phyloP scores from a whole-genome alignment of 345 rosid species.

The Anacardium occidentale region DNA sequence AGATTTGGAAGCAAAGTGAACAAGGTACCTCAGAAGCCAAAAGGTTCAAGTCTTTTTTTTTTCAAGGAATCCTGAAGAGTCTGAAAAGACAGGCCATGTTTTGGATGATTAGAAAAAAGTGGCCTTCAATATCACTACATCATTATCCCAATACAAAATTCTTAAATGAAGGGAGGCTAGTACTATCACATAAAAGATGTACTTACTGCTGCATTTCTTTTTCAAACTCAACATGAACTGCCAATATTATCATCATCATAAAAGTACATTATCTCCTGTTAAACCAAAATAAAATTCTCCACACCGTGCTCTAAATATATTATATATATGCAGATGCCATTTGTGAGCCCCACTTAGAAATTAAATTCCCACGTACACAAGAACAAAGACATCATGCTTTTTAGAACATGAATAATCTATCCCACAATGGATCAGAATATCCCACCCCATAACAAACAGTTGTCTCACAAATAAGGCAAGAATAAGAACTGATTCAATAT shows the following conservation, averaged over 20 bases:
- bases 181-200: neutral
- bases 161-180: conserved; percentile 7
- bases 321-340: neutral
- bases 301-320: neutral
- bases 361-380: neutral
- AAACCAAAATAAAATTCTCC: neutral
- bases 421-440: neutral
- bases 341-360: neutral
- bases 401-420: neutral
- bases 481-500: neutral
- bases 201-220: neutral
- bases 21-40: neutral
- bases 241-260: neutral
- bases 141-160: conserved; percentile 9
- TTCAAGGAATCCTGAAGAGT: neutral
- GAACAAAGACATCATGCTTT: neutral
- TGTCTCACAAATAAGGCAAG: neutral
- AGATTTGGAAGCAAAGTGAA: neutral
- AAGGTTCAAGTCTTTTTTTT: neutral
- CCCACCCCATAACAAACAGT: neutral
- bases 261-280: neutral
- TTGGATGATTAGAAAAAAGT: conserved; percentile 15
- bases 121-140: conserved; percentile 2
- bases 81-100: neutral
- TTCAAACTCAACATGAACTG: neutral